These are phyloP conservation scores for Phytophthora boehmeriae DNA, from an alignment of 352 stramenopile genomes.

Conservation along the genomic window DNA sequence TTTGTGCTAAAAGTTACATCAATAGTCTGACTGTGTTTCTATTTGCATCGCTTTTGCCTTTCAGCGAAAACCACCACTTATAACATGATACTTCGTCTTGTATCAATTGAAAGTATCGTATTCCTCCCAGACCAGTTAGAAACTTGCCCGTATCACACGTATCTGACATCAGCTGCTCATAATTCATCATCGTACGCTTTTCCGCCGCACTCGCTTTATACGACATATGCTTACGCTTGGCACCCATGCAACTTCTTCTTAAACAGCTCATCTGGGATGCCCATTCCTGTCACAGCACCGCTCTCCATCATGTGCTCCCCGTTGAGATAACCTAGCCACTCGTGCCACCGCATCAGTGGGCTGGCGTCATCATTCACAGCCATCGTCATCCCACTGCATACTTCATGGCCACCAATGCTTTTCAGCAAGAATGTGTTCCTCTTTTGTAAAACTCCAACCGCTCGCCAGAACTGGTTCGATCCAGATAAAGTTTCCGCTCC, in stretches of 20 bases:
- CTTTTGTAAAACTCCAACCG: neutral
- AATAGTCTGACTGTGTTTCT: constrained; percentile 1
- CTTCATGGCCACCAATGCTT: neutral
- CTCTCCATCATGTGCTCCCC: constrained; percentile 1
- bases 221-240: constrained; percentile 3
- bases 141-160: neutral
- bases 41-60: constrained; percentile 11
- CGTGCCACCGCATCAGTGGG: constrained; percentile 5
- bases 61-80: constrained; percentile 8
- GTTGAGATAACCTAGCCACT: constrained; percentile 4
- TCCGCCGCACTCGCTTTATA: neutral
- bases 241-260: constrained; percentile 1
- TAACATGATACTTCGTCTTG: constrained; percentile 13
- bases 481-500: neutral
- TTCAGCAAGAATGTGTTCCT: neutral
- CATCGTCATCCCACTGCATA: neutral
- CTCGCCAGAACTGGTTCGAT: neutral
- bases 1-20: neutral
- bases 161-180: neutral
- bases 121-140: neutral
- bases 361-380: constrained; percentile 1
- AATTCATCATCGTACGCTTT: neutral
- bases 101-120: constrained; percentile 17
- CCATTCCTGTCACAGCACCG: neutral
- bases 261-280: neutral